Base-by-base conservation (phyloP, 2,329 filamentous ascomycete genomes). In the Pyrenophora teres region DNA sequence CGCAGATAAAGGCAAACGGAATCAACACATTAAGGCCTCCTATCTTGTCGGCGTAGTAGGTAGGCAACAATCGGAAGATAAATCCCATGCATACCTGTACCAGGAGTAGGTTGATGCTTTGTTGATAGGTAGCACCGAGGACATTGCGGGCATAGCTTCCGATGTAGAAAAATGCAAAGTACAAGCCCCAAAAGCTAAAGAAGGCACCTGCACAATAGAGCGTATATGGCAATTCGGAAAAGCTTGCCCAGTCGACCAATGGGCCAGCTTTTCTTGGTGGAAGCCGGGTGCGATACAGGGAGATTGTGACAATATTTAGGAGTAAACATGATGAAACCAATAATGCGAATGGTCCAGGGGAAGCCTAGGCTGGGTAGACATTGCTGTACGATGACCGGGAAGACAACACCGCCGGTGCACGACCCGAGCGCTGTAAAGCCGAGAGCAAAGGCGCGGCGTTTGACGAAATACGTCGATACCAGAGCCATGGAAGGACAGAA, bases 311-410 rank as follows among this genome's bases (percentile, higher is more conserved):
- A 66, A 56, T 19, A 51, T 64, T 51, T 65, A 69, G 74, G 0
- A 71, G 76, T 2, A 87, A 87, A 62, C 16, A 84, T 82, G 21
- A 88, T 78, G 46, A 88, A 80, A 0, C 83, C 86, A 40, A 87
- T 77, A 1, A 81, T 80, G 0, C 85, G 76, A 32, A 87, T 79
- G 0, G 86, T 86, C 84, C 85, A 88, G 0, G 77, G 77, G 60
- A 87, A 88, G n/a, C 68, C 69, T 18, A 70, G 32, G 10, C 46
- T 59, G 19, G 66, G 65, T 9, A 71, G 50, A 21, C 65, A 69
- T 46, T 69, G 63, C 46, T 69, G 65, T 12, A 65, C 68, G 21
- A 71, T 64, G n/a, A 70, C 52, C 16, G 69, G 69, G 23, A 70
- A 70, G 1, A 72, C 50, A 9, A 72, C 56, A 15, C 69, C 69